Evolutionary conservation across 371 early-diverging fungal genomes (phyloP), one percentile per base, ranked within the genome.

Genomic region (Dinochytrium kinnereticum): DNA sequence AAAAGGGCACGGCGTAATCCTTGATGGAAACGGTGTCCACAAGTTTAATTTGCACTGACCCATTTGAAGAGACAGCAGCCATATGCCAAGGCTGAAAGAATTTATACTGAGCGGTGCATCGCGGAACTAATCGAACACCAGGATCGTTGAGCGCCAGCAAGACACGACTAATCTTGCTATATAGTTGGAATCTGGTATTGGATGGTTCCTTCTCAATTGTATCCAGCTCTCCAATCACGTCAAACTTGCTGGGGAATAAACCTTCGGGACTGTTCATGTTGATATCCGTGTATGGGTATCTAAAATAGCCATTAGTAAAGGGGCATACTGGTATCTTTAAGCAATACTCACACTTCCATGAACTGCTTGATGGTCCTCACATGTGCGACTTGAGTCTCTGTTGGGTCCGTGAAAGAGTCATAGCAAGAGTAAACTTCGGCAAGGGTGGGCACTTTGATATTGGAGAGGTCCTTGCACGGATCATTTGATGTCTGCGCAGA

Each of bases 61-160:
- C 36, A 31, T 30, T 31, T 7, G 64, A 36, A 24, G 19, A 64
- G 15, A 21, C 21, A 7, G 64, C 64, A 38, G 40, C 49, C 21
- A 67, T 44, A 31, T 33, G 33, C 44, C 38, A 67, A 2, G 67
- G 67, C 44, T 33, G 67, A 31, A 67, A 2, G 44, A 28, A 38
- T 10, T 19, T 55, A 30, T 17, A 55, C 26, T 10, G 5, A 19
- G 21, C 10, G 57, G 26, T 55, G 57, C 57, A 55, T 10, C 26
- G 5, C 17, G 57, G 57, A 7, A 24, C 5, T 10, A 17, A 55
- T 10, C 17, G 10, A 24, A 55, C 10, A 30, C 26, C 17, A 26
- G 57, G 17, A 26, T 55, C 57, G 10, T 55, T 19, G 24, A 55
- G 57, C 7, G 57, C 10, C 26, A 17, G 10, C 10, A 55, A 10